Evolutionary conservation across 2,329 filamentous ascomycete species (phyloP).

Genomic region (Amylocarpus encephaloides): DNA sequence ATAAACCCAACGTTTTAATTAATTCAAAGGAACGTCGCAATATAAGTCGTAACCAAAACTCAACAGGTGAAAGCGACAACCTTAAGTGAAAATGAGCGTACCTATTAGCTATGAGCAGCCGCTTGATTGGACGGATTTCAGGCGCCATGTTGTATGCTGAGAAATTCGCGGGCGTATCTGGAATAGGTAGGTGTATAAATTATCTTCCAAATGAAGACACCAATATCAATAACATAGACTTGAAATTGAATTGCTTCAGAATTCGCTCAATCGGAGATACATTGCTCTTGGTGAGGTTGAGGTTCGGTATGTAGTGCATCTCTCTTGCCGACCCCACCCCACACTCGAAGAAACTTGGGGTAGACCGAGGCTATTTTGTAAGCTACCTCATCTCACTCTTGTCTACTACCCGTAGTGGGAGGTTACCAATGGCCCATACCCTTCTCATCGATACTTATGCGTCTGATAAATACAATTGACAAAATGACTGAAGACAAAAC

Average conservation of each 20-base stretch:
- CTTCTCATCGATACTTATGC: too few relatives aligned
- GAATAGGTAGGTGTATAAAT: neutral
- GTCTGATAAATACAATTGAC: neutral
- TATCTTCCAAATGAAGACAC: too few relatives aligned
- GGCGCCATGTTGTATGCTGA: conserved; percentile 1
- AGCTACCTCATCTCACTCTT: neutral
- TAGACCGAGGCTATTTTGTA: conserved; percentile 4
- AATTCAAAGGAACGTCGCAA: neutral
- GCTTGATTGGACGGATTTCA: conserved; percentile 35
- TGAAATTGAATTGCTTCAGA: too few relatives aligned
- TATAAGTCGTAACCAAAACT: neutral
- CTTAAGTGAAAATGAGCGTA: conserved; percentile 20
- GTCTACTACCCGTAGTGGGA: neutral
- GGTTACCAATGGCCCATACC: neutral
- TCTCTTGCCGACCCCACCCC: conserved; percentile 1
- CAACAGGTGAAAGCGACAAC: neutral
- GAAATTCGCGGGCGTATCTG: neutral
- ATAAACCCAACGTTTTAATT: too few relatives aligned
- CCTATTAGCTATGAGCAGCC: conserved; percentile 49
- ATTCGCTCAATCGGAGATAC: neutral
- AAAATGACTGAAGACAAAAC: neutral
- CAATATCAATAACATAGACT: too few relatives aligned
- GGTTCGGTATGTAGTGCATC: neutral
- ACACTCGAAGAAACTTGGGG: neutral
- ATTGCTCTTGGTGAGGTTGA: neutral